A percentile compares a stretch with the other conserved stretches of the same genome.
Conservation (phyloP, 2,329 filamentous ascomycete species). For the Byssoonygena ceratinophila region DNA sequence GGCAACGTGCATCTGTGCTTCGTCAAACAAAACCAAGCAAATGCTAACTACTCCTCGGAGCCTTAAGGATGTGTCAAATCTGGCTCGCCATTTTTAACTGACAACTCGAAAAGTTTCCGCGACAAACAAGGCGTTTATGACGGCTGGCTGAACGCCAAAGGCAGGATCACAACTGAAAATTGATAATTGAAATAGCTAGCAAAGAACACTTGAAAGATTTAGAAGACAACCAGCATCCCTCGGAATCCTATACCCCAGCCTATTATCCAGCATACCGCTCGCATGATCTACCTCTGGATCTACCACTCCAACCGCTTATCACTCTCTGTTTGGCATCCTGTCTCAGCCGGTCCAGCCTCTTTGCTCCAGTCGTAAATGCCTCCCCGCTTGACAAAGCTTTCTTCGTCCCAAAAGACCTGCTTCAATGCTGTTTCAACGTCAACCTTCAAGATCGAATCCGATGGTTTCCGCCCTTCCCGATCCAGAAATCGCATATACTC, state of each 20-base stretch:
- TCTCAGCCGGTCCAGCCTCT: neutral
- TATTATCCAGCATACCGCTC: neutral
- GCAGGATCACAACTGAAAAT: neutral
- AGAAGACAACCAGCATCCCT: neutral
- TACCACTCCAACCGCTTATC: constrained; percentile 4
- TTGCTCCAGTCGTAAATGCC: constrained; percentile 42
- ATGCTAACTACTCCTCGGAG: neutral
- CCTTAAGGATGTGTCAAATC: no score
- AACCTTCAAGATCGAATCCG: constrained; percentile 36
- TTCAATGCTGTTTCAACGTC: constrained; percentile 39
- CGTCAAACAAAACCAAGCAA: neutral
- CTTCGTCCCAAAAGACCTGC: constrained; percentile 39
- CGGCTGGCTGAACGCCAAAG: neutral
- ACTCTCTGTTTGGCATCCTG: neutral
- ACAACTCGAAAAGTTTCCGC: no score
- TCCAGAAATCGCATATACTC: constrained; percentile 45
- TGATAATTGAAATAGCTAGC: neutral
- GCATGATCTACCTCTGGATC: neutral
- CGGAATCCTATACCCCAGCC: neutral
- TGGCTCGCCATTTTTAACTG: no score
- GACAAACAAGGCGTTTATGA: neutral
- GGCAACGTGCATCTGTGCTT: neutral
- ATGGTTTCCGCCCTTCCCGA: constrained; percentile 30
- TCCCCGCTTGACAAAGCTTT: constrained; percentile 37
- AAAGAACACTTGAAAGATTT: neutral